Percentiles rank a stretch among this genome's conserved stretches.
Conservation (phyloP, 352 stramenopile species). For the Phytophthora niederhauseri region DNA sequence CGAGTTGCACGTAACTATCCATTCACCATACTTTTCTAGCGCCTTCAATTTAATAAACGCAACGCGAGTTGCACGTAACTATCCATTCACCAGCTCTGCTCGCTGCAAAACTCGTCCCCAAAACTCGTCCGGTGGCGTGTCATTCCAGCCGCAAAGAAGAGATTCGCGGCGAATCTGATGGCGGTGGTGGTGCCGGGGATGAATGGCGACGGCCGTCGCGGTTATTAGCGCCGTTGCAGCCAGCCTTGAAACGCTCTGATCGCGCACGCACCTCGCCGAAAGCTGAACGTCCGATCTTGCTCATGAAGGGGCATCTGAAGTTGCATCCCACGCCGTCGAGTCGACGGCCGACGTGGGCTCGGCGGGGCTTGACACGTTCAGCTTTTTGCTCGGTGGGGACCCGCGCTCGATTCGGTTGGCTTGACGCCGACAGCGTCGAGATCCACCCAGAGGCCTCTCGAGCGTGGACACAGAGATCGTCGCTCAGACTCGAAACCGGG, state of each 20-base stretch:
- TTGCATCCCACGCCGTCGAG: not conserved
- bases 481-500: not conserved
- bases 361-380: not conserved
- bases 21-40: not conserved
- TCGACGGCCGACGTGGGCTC: constrained; percentile 9
- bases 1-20: not conserved
- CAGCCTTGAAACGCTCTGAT: constrained; percentile 16
- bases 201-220: not conserved
- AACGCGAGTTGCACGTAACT: constrained; percentile 9
- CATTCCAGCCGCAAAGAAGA: not conserved
- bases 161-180: constrained; percentile 20
- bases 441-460: constrained; percentile 2
- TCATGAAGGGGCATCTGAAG: constrained; percentile 16
- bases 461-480: not conserved
- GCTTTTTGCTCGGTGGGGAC: constrained; percentile 1
- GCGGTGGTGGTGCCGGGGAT: not conserved
- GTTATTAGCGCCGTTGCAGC: not conserved
- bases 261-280: constrained; percentile 8
- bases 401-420: constrained; percentile 4
- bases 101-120: constrained; percentile 1
- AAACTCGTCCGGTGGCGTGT: not conserved
- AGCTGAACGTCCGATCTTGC: not conserved
- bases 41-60: constrained; percentile 23
- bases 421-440: constrained; percentile 20
- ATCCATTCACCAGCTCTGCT: not conserved